Conservation (phyloP, 148 eudicot genomes). For the Heliosperma pusillum region DNA sequence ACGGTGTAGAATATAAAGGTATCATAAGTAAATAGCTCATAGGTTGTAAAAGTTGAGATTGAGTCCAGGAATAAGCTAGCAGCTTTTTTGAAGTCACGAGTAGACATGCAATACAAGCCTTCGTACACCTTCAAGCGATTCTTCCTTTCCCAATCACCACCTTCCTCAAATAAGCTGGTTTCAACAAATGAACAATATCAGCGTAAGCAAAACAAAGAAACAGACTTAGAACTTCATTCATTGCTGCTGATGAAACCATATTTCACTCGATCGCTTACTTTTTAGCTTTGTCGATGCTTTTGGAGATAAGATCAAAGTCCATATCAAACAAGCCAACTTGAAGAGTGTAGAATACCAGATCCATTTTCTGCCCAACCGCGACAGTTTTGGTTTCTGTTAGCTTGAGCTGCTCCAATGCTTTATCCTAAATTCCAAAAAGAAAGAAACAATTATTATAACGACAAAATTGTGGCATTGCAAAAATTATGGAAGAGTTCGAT, state of each 20-base stretch:
- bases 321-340: conserved; percentile 86
- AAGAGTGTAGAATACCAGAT: conserved; percentile 82
- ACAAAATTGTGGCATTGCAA: background rate
- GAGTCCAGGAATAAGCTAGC: conserved; percentile 88
- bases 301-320: conserved; percentile 92
- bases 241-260: background rate
- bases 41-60: conserved; percentile 96
- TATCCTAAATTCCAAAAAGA: conserved; percentile 43
- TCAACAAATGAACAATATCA: conserved; percentile 8
- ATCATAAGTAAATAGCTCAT: conserved; percentile 90
- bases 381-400: conserved; percentile 92
- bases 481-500: background rate
- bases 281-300: conserved; percentile 93
- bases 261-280: conserved; percentile 40
- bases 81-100: conserved; percentile 88
- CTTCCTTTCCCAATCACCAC: conserved; percentile 99
- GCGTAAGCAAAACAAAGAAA: conserved; percentile 2
- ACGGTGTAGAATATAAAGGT: conserved; percentile 88
- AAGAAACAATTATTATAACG: background rate
- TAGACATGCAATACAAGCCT: conserved; percentile 89
- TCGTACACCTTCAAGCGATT: conserved; percentile 98
- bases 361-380: conserved; percentile 99
- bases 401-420: conserved; percentile 90
- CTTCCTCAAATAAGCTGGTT: conserved; percentile 90
- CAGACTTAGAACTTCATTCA: background rate